These are phyloP conservation scores for Aspergillus awamori DNA, from an alignment of 2,329 filamentous ascomycete species.

Conservation along the genomic window DNA sequence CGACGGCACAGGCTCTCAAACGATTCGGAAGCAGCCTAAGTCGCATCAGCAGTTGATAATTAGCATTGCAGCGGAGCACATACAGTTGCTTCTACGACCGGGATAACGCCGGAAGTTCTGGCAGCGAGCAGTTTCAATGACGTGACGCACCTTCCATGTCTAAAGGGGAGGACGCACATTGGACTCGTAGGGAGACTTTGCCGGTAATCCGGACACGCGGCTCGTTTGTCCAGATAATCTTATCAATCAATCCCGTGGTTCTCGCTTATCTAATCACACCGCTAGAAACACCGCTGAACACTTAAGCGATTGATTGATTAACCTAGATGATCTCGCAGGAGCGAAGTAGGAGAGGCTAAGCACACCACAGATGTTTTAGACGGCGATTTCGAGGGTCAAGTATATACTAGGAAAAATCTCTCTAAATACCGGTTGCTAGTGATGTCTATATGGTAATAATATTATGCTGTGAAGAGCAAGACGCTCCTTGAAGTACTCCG, in stretches of 20 bases:
- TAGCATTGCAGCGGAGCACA: background rate
- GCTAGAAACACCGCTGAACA: too few relatives aligned
- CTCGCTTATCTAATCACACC: background rate
- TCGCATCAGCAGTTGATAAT: background rate
- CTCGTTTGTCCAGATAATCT: slow-evolving; percentile 21
- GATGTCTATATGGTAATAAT: too few relatives aligned
- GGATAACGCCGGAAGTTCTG: background rate
- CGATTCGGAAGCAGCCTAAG: background rate
- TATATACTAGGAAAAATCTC: too few relatives aligned
- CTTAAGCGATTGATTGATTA: too few relatives aligned
- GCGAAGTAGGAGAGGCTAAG: too few relatives aligned
- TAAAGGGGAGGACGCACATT: background rate
- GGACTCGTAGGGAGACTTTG: background rate
- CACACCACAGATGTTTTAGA: too few relatives aligned
- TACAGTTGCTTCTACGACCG: too few relatives aligned
- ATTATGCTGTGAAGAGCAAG: too few relatives aligned
- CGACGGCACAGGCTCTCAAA: background rate
- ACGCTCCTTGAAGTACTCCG: too few relatives aligned
- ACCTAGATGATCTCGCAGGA: background rate
- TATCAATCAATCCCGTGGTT: slow-evolving; percentile 23
- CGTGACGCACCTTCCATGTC: background rate
- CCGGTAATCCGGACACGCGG: slow-evolving; percentile 20
- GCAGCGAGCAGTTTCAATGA: background rate
- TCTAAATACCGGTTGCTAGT: too few relatives aligned
- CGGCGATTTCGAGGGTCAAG: too few relatives aligned